Evolutionary conservation across 257 asterid genomes (phyloP), one percentile per base, ranked within the genome.

Genomic region (Jacaranda copaia): DNA sequence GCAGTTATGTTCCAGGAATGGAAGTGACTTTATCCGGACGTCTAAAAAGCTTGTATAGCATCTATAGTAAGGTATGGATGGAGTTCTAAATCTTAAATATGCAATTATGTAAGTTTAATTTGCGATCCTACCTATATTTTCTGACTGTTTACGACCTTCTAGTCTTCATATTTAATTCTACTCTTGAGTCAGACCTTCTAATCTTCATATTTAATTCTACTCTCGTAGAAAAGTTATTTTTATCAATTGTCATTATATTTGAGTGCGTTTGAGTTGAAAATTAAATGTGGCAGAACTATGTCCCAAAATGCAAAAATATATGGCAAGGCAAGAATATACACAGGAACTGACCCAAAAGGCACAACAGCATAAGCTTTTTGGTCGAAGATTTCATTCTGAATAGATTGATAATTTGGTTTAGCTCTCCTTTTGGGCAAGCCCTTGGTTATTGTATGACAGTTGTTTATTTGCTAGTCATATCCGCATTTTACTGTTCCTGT

Each of bases 1-100:
- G 89, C 96, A 95, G 99, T 67, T 95, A 95, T 82, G 85, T 95
- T 83, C 99, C 98, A 16, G 99, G 99, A 69, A 95, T 93, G 98
- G 99, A 95, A 85, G 99, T 95, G 74, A 91, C 93, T 76, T 82
- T 95, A 75, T 93, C 93, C 4, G 89, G 97, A 68, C 99, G 99
- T 77, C 81, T 93, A 51, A 95, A 93, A 82, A 95, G 97, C 90
- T 85, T 93, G 89, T 95, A 92, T 79, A 95, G 98, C 85, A 88
- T 93, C 78, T 95, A 92, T 67, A 86, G 89, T 81, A 95, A 95
- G 99, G 99, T 93, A 90, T 39, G 70, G 13, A 72, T 43, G 77
- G 35, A 56, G 16, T 77, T 78, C 25, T 60, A 15, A 79, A 67
- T 70, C 63, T 52, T 60, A 42, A 58, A 8, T 57, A 36, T 49